Conservation (phyloP, 2,329 filamentous ascomycete genomes). For the Blastomyces percursus region DNA sequence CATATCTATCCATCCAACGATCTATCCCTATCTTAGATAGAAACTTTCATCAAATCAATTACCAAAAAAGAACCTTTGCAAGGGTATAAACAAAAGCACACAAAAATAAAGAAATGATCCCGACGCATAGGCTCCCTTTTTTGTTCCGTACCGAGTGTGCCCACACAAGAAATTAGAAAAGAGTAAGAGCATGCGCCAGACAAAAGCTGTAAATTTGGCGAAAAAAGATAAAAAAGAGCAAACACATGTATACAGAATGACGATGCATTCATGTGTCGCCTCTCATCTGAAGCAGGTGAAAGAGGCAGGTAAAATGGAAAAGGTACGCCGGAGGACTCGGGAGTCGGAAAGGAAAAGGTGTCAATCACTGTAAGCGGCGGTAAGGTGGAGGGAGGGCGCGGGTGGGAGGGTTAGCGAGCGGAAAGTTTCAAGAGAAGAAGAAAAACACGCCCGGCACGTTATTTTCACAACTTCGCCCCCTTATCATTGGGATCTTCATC, state of each 20-base stretch:
- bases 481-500: slow-evolving; percentile 10
- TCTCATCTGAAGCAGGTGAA: not conserved
- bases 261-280: not conserved
- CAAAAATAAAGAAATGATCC: not conserved
- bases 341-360: not conserved
- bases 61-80: not conserved
- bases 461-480: slow-evolving; percentile 13
- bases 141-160: not conserved
- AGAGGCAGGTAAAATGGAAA: not conserved
- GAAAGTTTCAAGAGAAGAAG: too few relatives aligned
- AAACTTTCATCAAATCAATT: not conserved
- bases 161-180: not conserved
- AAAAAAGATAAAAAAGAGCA: not conserved
- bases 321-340: not conserved
- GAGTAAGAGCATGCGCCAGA: not conserved
- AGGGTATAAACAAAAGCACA: not conserved
- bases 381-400: not conserved
- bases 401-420: too few relatives aligned
- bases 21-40: not conserved
- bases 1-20: not conserved
- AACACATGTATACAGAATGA: not conserved
- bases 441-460: not conserved
- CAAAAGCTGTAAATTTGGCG: not conserved
- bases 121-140: not conserved
- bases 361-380: not conserved